Evolutionary conservation across 228 moss, liverwort and hornwort genomes (phyloP), one percentile per base, ranked within the genome.

Genomic region (Sphagnum magellanicum): DNA sequence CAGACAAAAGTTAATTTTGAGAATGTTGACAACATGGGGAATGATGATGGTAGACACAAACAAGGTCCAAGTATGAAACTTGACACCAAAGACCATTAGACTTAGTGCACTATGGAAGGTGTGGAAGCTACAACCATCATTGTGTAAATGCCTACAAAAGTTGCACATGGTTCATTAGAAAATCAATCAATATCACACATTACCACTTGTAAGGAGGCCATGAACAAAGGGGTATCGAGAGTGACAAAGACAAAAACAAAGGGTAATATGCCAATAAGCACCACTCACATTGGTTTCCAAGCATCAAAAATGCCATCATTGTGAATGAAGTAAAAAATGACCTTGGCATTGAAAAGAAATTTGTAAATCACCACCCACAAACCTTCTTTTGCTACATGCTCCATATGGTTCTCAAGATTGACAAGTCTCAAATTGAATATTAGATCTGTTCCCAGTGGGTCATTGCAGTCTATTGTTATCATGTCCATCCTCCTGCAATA

Each of bases 401-500:
- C 93, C 70, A 98, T 87, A 53, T 93, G 93, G 75, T 78, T 98
- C 72, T 98, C 97, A 68, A 98, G 73, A 67, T 83, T 87, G 49
- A 73, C 79, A 53, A 93, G 47, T 69, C 87, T 93, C 50, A 86
- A 74, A 68, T 92, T 82, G 0, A 71, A 62, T 48, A 77, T 75
- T 52, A 64, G 65, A 61, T 82, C 87, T 12, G 72, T 16, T 12
- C 67, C 67, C 15, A 83, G 64, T 49, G 83, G 68, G 59, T 76
- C 79, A 47, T 75, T 77, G 69, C 79, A 80, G 50, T 87, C 84
- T 50, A 85, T 78, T 10, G 77, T 47, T 71, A 92, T 76, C 65
- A 79, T 68, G 66, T 90, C 95, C 76, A 92, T 75, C 82, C 89
- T 95, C 79, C 92, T 92, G 87, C 60, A 63, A 17, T 17, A 17